Evolutionary conservation across 371 early-diverging fungal genomes (phyloP), one percentile per base, ranked within the genome.

Genomic region (Sporodiniella umbellata): DNA sequence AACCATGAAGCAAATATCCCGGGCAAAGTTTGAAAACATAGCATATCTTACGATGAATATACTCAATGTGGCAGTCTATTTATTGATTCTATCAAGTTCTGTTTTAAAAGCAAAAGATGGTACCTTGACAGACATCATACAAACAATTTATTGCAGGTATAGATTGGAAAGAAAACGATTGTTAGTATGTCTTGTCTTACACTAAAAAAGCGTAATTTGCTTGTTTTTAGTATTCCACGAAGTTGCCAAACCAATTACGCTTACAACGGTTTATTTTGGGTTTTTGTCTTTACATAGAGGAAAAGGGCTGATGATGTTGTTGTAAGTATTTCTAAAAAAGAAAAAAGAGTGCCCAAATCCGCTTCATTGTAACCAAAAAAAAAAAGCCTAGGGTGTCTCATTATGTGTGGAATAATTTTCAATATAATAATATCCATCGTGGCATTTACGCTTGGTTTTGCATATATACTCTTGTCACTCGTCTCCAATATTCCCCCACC

Each of bases 101-200:
- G 63, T 70, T n/a, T 24, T 57, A 10, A 74, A 74, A 44, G 64
- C 62, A 12, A 51, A 55, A 14, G 56, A 56, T 43, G 66, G 64
- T 2, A 54, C 59, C 15, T 37, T 74, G 15, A 60, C 59, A 5
- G 68, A 70, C 21, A 74, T 70, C 17, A 60, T 74, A 4, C 62
- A 66, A 51, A 37, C 59, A 15, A 62, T 74, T 33, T 70, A 74
- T 54, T 62, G 68, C 58, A 58, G 51, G 75, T 62, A 64, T 68
- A 60, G n/a, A n/a, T n/a, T n/a, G n/a, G n/a, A n/a, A n/a, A n/a
- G n/a, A n/a, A n/a, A n/a, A n/a, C n/a, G n/a, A n/a, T n/a, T n/a
- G n/a, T 42, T 17, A 15, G 37, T 39, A 8, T 15, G 4, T 19
- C 8, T 19, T 4, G 15, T 7, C 17, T 42, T 21, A 40, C 45